Evolutionary conservation across 768 basidiomycete genomes (phyloP).

Genomic region (Clitopilus passeckerianus): DNA sequence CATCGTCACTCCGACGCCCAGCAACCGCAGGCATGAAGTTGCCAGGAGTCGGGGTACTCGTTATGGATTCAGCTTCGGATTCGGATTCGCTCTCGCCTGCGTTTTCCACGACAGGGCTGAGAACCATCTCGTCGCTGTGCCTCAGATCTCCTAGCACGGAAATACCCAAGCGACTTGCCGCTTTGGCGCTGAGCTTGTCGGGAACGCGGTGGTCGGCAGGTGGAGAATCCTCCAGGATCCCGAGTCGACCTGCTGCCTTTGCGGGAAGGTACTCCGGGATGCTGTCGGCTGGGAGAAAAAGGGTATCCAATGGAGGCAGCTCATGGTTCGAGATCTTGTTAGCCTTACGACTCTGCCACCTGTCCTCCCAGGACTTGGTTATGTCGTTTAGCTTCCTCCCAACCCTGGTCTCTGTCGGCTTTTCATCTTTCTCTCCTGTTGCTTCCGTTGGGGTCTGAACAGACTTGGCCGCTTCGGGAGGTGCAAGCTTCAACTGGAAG

Average conservation of each 20-base stretch:
- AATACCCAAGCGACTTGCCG: slow-evolving; percentile 32
- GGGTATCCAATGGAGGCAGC: slow-evolving; percentile 8
- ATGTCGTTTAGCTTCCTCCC: slow-evolving; percentile 12
- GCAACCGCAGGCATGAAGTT: neutral
- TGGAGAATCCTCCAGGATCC: slow-evolving; percentile 17
- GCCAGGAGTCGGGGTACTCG: neutral
- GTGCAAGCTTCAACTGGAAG: slow-evolving; percentile 56
- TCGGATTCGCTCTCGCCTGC: neutral
- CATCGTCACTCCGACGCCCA: neutral
- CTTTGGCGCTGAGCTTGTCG: slow-evolving; percentile 27
- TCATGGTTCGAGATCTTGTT: neutral
- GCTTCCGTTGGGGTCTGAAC: neutral
- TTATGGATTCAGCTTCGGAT: neutral
- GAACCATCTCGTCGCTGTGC: neutral
- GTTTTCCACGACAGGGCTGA: neutral
- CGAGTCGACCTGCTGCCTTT: slow-evolving; percentile 23
- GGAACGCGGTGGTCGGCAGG: slow-evolving; percentile 14
- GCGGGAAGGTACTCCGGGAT: slow-evolving; percentile 17
- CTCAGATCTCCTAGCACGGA: slow-evolving; percentile 7
- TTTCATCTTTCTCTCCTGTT: slow-evolving; percentile 11
- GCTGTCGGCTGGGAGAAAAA: neutral
- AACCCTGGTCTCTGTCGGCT: slow-evolving; percentile 21
- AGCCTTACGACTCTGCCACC: slow-evolving; percentile 16
- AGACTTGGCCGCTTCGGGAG: slow-evolving; percentile 22
- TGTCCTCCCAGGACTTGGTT: slow-evolving; percentile 27